Evolutionary conservation across 139 green algal species (phyloP), one percentile per base, ranked within the genome.

Genomic region (Bryopsis sp.): DNA sequence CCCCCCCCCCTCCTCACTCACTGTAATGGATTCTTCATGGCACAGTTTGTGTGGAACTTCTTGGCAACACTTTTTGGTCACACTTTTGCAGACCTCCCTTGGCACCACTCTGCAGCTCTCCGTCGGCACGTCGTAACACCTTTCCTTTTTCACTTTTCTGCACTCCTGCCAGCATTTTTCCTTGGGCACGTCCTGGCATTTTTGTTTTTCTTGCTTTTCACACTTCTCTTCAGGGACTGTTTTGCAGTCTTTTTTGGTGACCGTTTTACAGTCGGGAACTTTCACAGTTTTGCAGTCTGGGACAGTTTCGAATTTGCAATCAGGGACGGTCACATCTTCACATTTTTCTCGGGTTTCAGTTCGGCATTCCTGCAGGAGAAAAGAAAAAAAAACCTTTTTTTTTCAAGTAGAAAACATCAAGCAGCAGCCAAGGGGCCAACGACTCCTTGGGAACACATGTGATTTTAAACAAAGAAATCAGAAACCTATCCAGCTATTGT

Each of bases 71-170:
- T n/a, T n/a, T n/a, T n/a, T n/a, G n/a, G n/a, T n/a, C n/a, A n/a
- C n/a, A n/a, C n/a, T n/a, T n/a, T n/a, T n/a, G n/a, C n/a, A n/a
- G n/a, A n/a, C n/a, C n/a, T n/a, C n/a, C n/a, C n/a, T n/a, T n/a
- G n/a, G n/a, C n/a, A n/a, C n/a, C n/a, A n/a, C n/a, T n/a, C n/a
- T n/a, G n/a, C n/a, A n/a, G n/a, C n/a, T n/a, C n/a, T n/a, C n/a
- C n/a, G n/a, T n/a, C n/a, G n/a, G n/a, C n/a, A n/a, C n/a, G 43
- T 50, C 43, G 15, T 50, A 11, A 15, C 43, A 50, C 43, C 15
- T 65, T 7, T 39, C 6, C 31, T 65, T 7, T 22, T 65, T 65
- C 28, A 46, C 58, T 5, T 65, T 46, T 39, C 43, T 65, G 58
- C 58, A 65, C 6, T 32, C 58, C n/a, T 31, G 58, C n/a, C 5